Evolutionary conservation across 305 asterid species (phyloP).

Genomic region (Solanum hybrid): DNA sequence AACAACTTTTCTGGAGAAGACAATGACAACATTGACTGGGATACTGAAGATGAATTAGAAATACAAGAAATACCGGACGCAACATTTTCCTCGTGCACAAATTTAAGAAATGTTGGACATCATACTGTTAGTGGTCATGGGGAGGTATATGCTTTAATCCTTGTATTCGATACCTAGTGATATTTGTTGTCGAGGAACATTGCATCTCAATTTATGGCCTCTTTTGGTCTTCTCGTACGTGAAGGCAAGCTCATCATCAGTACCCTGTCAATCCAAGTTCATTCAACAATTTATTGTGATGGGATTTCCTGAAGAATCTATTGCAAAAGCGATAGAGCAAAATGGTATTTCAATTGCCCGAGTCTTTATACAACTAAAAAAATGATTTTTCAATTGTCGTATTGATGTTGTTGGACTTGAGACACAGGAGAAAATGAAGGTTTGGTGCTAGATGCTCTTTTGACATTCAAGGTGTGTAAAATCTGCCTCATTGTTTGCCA

Average conservation of each 20-base stretch:
- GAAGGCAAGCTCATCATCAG: slow-evolving; percentile 65
- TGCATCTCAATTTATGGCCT: neutral
- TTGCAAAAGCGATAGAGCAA: slow-evolving; percentile 68
- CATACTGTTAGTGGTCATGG: neutral
- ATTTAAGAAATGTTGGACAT: neutral
- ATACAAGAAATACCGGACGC: slow-evolving; percentile 19
- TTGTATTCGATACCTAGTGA: neutral
- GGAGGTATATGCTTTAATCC: neutral
- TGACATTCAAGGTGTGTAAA: slow-evolving; percentile 56
- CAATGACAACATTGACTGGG: slow-evolving; percentile 51
- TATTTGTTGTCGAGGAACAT: neutral
- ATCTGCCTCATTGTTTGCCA: neutral
- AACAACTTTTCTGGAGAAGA: slow-evolving; percentile 39
- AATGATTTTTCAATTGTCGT: neutral
- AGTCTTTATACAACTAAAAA: neutral
- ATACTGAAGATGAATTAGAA: slow-evolving; percentile 71
- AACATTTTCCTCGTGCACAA: neutral
- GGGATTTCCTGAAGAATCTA: slow-evolving; percentile 77
- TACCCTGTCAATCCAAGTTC: slow-evolving; percentile 28
- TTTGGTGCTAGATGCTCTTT: slow-evolving; percentile 50
- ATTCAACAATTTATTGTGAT: slow-evolving; percentile 49
- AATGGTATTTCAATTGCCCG: slow-evolving; percentile 37
- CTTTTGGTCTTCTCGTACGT: slow-evolving; percentile 8
- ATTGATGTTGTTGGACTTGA: slow-evolving; percentile 10
- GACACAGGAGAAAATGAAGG: slow-evolving; percentile 56